Evolutionary conservation across 257 asterid species (phyloP).

Genomic region (Forsythia viridissima): DNA sequence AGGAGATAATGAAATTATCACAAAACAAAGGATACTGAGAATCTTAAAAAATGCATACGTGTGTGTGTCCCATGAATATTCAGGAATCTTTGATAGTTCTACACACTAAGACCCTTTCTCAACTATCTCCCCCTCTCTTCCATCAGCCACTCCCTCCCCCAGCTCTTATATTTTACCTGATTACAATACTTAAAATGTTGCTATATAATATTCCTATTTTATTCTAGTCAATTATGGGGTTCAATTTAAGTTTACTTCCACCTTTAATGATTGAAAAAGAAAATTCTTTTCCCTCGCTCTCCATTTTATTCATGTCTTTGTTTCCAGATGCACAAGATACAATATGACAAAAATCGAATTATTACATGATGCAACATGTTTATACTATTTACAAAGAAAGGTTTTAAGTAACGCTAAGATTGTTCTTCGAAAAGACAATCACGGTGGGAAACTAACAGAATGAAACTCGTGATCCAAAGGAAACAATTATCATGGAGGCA

Average conservation of each 20-base stretch:
- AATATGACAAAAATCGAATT: neutral
- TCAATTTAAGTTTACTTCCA: neutral
- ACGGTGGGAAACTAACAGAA: neutral
- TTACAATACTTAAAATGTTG: neutral
- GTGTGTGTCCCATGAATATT: neutral
- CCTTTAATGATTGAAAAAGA: neutral
- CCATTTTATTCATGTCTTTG: neutral
- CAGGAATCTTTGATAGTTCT: neutral
- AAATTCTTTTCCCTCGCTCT: neutral
- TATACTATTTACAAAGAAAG: neutral
- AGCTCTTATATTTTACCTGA: too few relatives aligned
- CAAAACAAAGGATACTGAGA: neutral
- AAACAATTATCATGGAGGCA: conserved; percentile 12
- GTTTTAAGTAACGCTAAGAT: neutral
- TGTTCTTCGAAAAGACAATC: neutral
- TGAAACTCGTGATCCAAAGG: neutral
- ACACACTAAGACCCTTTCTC: neutral
- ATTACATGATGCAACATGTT: neutral
- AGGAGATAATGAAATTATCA: conserved; percentile 7
- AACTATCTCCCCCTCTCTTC: neutral
- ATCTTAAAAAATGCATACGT: conserved; percentile 9
- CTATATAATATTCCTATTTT: neutral
- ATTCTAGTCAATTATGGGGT: neutral
- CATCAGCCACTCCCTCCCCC: neutral
- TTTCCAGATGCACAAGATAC: neutral